phyloP scores from a whole-genome alignment of 2,329 filamentous ascomycete species.

The Trichoderma sp. region DNA sequence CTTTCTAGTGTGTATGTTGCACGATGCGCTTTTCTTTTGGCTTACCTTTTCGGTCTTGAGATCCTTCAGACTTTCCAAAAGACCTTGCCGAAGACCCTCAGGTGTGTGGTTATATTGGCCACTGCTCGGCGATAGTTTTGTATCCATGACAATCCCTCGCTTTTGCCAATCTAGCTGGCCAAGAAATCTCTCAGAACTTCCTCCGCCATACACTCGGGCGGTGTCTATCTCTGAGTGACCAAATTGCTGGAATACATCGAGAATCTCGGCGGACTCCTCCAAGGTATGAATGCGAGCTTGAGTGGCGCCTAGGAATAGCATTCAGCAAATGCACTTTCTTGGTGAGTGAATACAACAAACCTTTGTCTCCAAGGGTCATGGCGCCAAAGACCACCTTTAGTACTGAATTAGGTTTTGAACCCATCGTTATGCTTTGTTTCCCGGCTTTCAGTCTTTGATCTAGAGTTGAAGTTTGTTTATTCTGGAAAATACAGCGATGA shows the following conservation, averaged over 20 bases:
- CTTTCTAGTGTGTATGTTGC: too few relatives aligned
- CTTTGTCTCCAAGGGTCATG: slow-evolving; percentile 19
- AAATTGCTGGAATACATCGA: slow-evolving; percentile 17
- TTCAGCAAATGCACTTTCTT: not conserved
- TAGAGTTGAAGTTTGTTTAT: not conserved
- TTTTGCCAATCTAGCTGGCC: slow-evolving; percentile 14
- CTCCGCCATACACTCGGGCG: slow-evolving; percentile 16
- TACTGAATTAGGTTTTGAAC: slow-evolving; percentile 6
- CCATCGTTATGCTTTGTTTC: not conserved
- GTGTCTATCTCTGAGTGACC: slow-evolving; percentile 19
- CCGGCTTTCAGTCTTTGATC: too few relatives aligned
- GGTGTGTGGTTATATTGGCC: slow-evolving; percentile 3
- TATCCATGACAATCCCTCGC: slow-evolving; percentile 16
- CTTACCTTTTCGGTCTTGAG: slow-evolving; percentile 20
- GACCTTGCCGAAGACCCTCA: not conserved
- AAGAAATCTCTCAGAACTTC: slow-evolving; percentile 17
- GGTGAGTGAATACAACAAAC: not conserved
- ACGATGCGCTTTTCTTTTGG: not conserved
- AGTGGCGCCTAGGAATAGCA: not conserved
- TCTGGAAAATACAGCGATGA: not conserved
- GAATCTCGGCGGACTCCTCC: slow-evolving; percentile 8
- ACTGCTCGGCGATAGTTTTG: not conserved
- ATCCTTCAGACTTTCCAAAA: slow-evolving; percentile 13
- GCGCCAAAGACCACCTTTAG: slow-evolving; percentile 20
- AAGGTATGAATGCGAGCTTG: slow-evolving; percentile 17